Evolutionary conservation across 2,329 filamentous ascomycete species (phyloP), one percentile per base, ranked within the genome.

Genomic region (Madurella mycetomatis): DNA sequence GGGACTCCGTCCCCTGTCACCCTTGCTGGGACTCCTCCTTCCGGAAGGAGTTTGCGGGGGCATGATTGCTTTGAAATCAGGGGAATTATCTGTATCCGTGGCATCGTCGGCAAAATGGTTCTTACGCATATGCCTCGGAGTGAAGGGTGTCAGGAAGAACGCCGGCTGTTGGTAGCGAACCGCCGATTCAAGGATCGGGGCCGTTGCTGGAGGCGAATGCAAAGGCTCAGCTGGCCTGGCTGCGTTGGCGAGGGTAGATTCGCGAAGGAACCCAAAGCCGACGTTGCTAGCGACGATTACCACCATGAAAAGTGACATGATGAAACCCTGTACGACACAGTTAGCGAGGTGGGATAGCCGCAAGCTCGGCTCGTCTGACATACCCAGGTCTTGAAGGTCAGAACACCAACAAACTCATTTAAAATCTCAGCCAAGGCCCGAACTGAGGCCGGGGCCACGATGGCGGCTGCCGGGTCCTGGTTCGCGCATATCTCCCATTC

Each of bases 361-460:
- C 34, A 47, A 37, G 39, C 31, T 11, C 31, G 18, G 17, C 18
- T n/a, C n/a, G 15, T 25, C n/a, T 9, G 15, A 12, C 77, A 60
- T 70, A 82, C 80, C 73, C 79, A 80, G 9, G 80, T 78, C 71
- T 96, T 96, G 71, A 90, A 87, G 60, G 87, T 90, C 70, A 97
- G 92, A 5, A 89, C 85, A 64, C 95, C 90, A 4, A 95, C 86
- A 69, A 97, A 96, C 65, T 87, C 87, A 68, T 97, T 96, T 70
- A 97, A 86, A 41, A 99, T 95, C 66, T 90, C 84, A 1, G 92
- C 92, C 67, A 96, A 88, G 25, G 92, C 94, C 66, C 89, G 87
- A 5, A 90, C 92, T 16, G 87, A 90, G 40, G 96, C 84, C 64
- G 86, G 87, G 41, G 92, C 87, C 39, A 86, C 80, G 61, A 89